A percentile compares a stretch with the other conserved stretches of the same genome.
These are phyloP conservation scores for Tephrocybe sp. DNA, from an alignment of 768 basidiomycete species.

Conservation along the genomic window DNA sequence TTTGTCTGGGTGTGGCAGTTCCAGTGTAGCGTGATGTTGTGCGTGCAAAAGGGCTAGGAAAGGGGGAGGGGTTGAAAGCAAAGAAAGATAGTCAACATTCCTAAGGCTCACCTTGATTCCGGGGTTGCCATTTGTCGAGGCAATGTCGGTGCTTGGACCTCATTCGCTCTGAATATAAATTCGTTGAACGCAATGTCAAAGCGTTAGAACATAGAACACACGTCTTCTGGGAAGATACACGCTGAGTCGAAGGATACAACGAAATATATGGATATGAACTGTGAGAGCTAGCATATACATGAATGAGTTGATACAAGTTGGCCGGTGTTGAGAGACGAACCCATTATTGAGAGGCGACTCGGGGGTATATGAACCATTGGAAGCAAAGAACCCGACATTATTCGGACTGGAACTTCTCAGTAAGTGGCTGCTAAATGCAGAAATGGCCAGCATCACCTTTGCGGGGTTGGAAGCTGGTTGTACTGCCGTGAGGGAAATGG, in stretches of 20 bases:
- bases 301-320: neutral
- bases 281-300: conserved; percentile 6
- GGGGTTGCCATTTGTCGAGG: conserved; percentile 42
- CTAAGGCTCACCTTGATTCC: conserved; percentile 38
- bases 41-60: conserved; percentile 19
- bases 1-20: conserved; percentile 27
- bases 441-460: conserved; percentile 14
- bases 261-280: conserved; percentile 10
- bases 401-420: conserved; percentile 20
- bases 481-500: conserved; percentile 23
- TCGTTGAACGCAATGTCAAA: neutral
- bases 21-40: conserved; percentile 20
- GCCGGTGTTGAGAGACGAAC: conserved; percentile 11
- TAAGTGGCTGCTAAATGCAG: neutral
- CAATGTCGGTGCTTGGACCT: conserved; percentile 14
- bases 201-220: conserved; percentile 3
- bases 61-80: conserved; percentile 2
- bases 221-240: conserved; percentile 13
- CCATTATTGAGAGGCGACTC: conserved; percentile 25
- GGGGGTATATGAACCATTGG: conserved; percentile 18
- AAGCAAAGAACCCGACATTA: conserved; percentile 25
- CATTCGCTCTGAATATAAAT: conserved; percentile 15
- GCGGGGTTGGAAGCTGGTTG: conserved; percentile 35
- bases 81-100: neutral
- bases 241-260: conserved; percentile 13